Evolutionary conservation across 2,329 filamentous ascomycete species (phyloP), one percentile per base, ranked within the genome.

Genomic region (Parafenestella ontariensis): DNA sequence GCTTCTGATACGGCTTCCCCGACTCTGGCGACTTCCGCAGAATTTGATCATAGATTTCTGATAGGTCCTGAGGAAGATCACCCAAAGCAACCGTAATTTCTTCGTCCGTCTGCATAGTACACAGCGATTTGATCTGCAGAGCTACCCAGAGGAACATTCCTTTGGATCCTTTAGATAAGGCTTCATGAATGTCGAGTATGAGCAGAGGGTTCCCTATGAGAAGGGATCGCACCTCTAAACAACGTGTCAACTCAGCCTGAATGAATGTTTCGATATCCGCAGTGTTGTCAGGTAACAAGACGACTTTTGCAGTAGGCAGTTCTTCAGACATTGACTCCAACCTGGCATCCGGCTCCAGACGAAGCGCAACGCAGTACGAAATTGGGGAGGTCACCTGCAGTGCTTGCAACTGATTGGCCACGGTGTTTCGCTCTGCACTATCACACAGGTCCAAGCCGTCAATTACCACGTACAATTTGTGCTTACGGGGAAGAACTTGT

Each of bases 381-480:
- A 72, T 17, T 18, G 51, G 47, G 29, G 64, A 47, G 41, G 10
- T 56, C 9, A 60, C 18, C 53, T 73, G 68, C 26, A 73, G 61
- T 37, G 56, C 52, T 42, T 33, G 54, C 9, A 72, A 20, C 52
- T 53, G 49, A 40, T 52, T 23, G 34, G 65, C 51, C 11, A 69
- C 18, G 9, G 17, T 51, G 10, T 62, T 49, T 52, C 46, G 50
- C n/a, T 62, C 57, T 26, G 40, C 24, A 36, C 54, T 39, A 20
- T 62, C 51, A 54, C 69, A 76, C 55, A 75, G 68, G 57, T 76
- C 70, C 15, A 76, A 34, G 9, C 74, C 74, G 42, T 76, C 71
- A 15, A 76, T 47, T 13, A 76, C 56, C 28, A 76, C 59, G 53
- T 74, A 76, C 9, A 57, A 62, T 59, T 61, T 56, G 17, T 20